phyloP scores from a whole-genome alignment of 2,329 filamentous ascomycete species.

The Aspergillus pseudonomiae region DNA sequence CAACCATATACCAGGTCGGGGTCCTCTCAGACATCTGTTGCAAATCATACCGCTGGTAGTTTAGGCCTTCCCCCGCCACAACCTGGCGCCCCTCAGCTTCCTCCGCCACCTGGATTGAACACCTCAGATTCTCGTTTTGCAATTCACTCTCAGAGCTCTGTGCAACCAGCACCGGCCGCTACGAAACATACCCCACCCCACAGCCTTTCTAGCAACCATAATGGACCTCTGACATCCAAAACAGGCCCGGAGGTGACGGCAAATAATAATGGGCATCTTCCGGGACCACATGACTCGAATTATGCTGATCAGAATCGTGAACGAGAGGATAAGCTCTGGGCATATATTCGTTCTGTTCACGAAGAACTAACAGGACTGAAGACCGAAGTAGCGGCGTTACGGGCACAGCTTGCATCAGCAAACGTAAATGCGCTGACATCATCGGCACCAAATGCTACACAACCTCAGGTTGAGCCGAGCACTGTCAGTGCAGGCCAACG shows the following conservation, averaged over 20 bases:
- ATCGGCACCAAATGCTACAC: constrained; percentile 17
- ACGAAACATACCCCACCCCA: constrained; percentile 40
- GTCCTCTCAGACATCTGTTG: constrained; percentile 23
- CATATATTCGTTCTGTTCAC: constrained; percentile 47
- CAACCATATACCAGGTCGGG: constrained; percentile 32
- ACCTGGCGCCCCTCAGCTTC: constrained; percentile 46
- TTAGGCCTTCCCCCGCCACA: constrained; percentile 43
- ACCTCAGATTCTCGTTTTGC: constrained; percentile 48
- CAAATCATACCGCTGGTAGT: constrained; percentile 28
- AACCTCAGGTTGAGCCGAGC: constrained; percentile 17
- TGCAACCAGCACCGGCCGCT: constrained; percentile 34
- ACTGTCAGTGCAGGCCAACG: constrained; percentile 18
- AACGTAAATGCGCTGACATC: constrained; percentile 27
- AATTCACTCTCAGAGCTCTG: constrained; percentile 42
- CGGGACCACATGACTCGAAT: constrained; percentile 25
- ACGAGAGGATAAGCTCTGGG: constrained; percentile 46
- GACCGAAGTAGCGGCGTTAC: constrained; percentile 45
- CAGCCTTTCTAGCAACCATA: constrained; percentile 39
- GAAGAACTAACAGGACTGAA: constrained; percentile 45
- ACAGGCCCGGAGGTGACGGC: constrained; percentile 31
- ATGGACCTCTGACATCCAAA: constrained; percentile 29
- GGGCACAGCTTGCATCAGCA: constrained; percentile 43
- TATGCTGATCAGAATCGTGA: constrained; percentile 35
- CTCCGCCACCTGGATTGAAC: constrained; percentile 46
- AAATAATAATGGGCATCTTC: constrained; percentile 22